Conservation (phyloP, 805 yeast genomes). For the Candida railenensis region DNA sequence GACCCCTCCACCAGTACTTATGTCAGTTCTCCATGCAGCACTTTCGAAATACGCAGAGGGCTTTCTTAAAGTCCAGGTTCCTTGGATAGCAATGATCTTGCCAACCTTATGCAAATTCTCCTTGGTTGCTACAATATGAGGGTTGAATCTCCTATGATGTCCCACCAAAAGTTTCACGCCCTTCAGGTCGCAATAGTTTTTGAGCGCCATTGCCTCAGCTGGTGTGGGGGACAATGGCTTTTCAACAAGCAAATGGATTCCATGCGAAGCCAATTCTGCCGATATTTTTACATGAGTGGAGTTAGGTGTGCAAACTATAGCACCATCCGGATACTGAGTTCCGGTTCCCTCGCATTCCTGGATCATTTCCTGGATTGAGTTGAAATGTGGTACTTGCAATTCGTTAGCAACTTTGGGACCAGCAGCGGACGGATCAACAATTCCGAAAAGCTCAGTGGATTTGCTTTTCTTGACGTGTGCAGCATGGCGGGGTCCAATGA, state of each 20-base stretch:
- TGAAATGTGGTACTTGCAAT: conserved; percentile 23
- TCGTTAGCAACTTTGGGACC: conserved; percentile 29
- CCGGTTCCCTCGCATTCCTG: conserved; percentile 19
- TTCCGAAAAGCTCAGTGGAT: conserved; percentile 29
- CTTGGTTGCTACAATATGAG: conserved; percentile 39
- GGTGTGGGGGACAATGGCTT: conserved; percentile 39
- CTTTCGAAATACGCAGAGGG: conserved; percentile 32
- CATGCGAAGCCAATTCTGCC: conserved; percentile 30
- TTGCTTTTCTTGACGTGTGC: conserved; percentile 25
- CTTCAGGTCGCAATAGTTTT: conserved; percentile 20
- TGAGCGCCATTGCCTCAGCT: conserved; percentile 32
- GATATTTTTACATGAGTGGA: conserved; percentile 38
- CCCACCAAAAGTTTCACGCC: conserved; percentile 37
- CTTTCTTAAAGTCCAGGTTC: conserved; percentile 40
- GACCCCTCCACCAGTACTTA: conserved; percentile 37
- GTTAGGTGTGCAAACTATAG: conserved; percentile 42
- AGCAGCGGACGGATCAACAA: conserved; percentile 33
- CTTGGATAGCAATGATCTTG: conserved; percentile 35
- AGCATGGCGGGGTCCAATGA: conserved; percentile 43
- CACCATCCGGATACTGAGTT: conserved; percentile 35
- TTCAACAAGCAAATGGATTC: conserved; percentile 39
- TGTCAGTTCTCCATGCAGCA: conserved; percentile 39
- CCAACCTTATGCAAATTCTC: conserved; percentile 31
- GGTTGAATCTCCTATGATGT: conserved; percentile 44
- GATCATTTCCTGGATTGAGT: conserved; percentile 24